Conservation (phyloP, 305 asterid genomes). For the Fraxinus paxiana region DNA sequence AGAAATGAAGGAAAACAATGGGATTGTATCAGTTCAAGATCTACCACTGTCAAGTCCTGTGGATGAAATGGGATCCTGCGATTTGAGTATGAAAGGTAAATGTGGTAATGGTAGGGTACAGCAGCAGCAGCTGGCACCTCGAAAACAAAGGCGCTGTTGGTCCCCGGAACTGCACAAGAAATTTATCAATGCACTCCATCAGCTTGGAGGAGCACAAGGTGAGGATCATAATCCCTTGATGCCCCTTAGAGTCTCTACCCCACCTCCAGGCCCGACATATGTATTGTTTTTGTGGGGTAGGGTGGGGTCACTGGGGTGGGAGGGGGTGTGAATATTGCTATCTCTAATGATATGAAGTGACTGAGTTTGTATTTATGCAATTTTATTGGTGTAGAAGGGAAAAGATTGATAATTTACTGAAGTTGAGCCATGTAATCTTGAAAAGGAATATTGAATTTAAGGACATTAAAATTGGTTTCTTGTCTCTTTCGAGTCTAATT, state of each 20-base stretch:
- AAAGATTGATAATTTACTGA: not conserved
- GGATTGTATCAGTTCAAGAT: not conserved
- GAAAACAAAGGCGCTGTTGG: constrained; percentile 51
- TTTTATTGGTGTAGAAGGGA: not conserved
- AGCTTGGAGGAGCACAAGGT: constrained; percentile 50
- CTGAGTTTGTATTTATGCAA: not conserved
- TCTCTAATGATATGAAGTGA: not conserved
- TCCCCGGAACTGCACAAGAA: constrained; percentile 36
- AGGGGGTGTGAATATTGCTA: not conserved
- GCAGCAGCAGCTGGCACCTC: not conserved
- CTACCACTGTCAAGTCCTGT: constrained; percentile 15
- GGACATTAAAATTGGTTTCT: not conserved
- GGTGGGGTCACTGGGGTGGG: too few species aligned
- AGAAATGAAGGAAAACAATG: not conserved
- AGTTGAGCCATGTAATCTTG: not conserved
- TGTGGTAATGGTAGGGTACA: constrained; percentile 2
- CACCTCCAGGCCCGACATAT: not conserved
- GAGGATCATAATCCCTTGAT: not conserved
- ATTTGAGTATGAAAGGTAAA: constrained; percentile 6
- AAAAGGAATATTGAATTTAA: not conserved
- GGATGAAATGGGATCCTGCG: constrained; percentile 13
- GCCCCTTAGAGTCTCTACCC: not conserved
- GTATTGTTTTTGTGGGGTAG: not conserved
- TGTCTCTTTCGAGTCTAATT: not conserved
- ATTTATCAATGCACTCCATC: constrained; percentile 37